Base-by-base conservation (phyloP, 202 grass and related monocot species). In the Thinopyrum obtusiflorum region DNA sequence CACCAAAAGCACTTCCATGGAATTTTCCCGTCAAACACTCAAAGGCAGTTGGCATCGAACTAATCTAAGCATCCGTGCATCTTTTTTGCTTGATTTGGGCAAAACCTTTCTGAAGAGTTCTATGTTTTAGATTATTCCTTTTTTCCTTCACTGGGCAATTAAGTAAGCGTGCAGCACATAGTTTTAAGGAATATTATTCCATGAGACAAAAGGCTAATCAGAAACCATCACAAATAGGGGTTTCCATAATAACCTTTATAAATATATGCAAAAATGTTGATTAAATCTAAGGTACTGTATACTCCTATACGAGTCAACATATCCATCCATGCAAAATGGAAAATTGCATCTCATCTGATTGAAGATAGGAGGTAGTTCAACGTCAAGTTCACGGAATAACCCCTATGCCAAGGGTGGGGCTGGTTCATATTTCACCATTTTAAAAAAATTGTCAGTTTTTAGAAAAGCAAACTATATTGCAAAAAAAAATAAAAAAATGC, bases 1-100 rank as follows among this genome's bases (percentile, higher is more conserved):
- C 53, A 81, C 84, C 46, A 11, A 92, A 89, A 89, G 90, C 77
- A 87, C 71, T 89, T 55, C 15, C 42, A 71, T 79, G 84, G 70
- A 72, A 87, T 84, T 87, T 89, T 85, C 70, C 84, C 71, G 74
- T 32, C 49, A 83, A 80, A 49, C 62, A 37, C 51, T 18, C 51
- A 73, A 81, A 77, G 77, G 29, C 17, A 78, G 33, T 12, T 47
- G 7, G 36, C 82, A 78, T 82, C 72, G 27, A 35, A 77, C 12
- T 86, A 46, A 62, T 77, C 70, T 65, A 10, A 40, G 10, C 55
- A 65, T 31, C 24, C 49, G 12, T 37, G 27, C 63, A 53, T 78
- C 21, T 49, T 42, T 72, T 55, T 55, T 90, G 47, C 80, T 87
- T 75, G 74, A 77, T 86, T 68, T 68, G 61, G 68, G 61, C 51